Evolutionary conservation across 106 monocot genomes (phyloP).

Genomic region (Allium cepa): DNA sequence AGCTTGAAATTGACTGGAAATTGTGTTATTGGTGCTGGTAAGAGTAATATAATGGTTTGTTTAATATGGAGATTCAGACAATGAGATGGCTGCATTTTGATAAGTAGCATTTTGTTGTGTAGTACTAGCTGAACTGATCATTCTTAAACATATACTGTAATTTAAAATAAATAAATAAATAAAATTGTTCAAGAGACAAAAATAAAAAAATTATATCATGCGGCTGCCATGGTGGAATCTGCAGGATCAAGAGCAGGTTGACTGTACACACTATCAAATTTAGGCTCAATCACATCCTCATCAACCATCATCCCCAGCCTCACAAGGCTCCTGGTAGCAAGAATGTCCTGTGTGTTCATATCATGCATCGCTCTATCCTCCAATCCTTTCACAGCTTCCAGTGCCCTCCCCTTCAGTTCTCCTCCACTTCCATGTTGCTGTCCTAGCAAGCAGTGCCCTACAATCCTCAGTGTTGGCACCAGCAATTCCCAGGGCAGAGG

Average conservation of each 20-base stretch:
- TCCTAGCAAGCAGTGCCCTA: constrained; percentile 59
- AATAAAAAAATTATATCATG: not conserved
- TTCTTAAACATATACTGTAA: too few relatives aligned
- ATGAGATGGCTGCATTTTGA: too few relatives aligned
- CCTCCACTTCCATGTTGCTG: not conserved
- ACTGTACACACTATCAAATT: constrained; percentile 1
- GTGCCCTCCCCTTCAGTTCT: constrained; percentile 30
- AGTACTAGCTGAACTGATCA: too few relatives aligned
- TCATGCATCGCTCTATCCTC: constrained; percentile 46
- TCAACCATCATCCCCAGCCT: constrained; percentile 25
- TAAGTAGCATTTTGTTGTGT: too few relatives aligned
- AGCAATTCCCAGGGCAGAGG: constrained; percentile 75
- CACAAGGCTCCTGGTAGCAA: constrained; percentile 53
- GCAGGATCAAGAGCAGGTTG: not conserved
- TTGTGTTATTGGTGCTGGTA: too few relatives aligned
- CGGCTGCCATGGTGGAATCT: not conserved
- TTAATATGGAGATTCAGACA: too few relatives aligned
- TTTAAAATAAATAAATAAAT: too few relatives aligned
- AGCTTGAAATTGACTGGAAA: too few relatives aligned
- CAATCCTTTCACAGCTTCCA: constrained; percentile 27
- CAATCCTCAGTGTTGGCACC: constrained; percentile 46
- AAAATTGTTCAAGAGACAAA: not conserved
- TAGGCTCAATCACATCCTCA: constrained; percentile 25
- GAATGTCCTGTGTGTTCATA: constrained; percentile 30
- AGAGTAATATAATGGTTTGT: too few relatives aligned